Base-by-base conservation (phyloP, 805 yeast species). In the Groenewaldozyma tartarivorans region DNA sequence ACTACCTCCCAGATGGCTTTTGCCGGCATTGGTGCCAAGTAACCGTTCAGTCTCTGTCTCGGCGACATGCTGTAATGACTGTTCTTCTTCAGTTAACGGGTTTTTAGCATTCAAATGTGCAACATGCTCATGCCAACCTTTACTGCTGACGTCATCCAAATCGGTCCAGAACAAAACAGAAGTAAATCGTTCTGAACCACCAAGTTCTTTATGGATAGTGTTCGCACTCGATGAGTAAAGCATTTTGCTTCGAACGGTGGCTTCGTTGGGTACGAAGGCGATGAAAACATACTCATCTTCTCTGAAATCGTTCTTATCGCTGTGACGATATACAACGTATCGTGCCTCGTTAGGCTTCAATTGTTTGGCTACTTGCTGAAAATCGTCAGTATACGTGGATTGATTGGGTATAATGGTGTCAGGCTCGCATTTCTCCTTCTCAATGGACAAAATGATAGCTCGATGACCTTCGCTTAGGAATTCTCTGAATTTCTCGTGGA, bases 201-300 rank as follows among this genome's bases (percentile, higher is more conserved):
- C 96, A 31, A 90, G 67, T 47, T 81, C 79, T 50, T 82, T 75
- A 42, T 83, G 63, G 29, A 92, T 61, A 1, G 92, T 76, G 57
- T 76, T 81, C 46, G 85, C 85, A 7, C 94, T 79, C 2, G 96
- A 84, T 3, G 97, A 97, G 58, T 88, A 92, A 37, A 92, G 68
- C 96, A 92, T 92, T 59, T 90, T 92, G 42, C 73, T 70, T 43
- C 87, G 73, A 30, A 90, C 88, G 2, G 79, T 77, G 5, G 96
- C 83, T 38, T 61, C 60, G 57, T 90, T 96, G 0, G 98, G 96
- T 40, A 90, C 88, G 62, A 71, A 88, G 17, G 92, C 77, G 35
- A 87, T 72, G 52, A 90, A 87, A 2, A 75, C 69, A 45, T 64
- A 67, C n/a, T 54, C 54, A 1, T 49, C 53, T 5, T 45, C 48